A percentile compares a stretch with the other conserved stretches of the same genome.
Evolutionary conservation across 2,329 filamentous ascomycete species (phyloP).

Genomic region (Colletotrichum siamense): DNA sequence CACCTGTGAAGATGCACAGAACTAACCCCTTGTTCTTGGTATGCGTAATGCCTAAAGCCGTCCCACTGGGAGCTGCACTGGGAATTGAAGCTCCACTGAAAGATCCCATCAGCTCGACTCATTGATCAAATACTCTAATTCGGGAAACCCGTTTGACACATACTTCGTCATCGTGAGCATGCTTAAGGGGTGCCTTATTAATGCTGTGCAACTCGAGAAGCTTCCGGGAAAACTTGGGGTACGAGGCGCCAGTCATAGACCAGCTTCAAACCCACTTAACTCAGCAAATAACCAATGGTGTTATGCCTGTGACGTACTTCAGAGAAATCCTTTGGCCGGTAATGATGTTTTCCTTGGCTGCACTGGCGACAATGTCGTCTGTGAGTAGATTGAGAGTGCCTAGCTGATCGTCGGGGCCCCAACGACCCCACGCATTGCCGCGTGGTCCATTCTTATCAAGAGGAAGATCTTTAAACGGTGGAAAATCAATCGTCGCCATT

Average conservation of each 20-base stretch:
- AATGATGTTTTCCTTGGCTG: slow-evolving; percentile 7
- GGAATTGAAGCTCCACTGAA: slow-evolving; percentile 29
- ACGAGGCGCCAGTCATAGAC: slow-evolving; percentile 24
- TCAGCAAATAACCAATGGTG: not conserved
- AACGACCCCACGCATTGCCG: slow-evolving; percentile 62
- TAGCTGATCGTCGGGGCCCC: slow-evolving; percentile 53
- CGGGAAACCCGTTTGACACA: not conserved
- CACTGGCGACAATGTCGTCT: not conserved
- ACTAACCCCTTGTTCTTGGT: slow-evolving; percentile 25
- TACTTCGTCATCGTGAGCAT: slow-evolving; percentile 30
- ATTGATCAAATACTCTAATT: not conserved
- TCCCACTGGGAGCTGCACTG: slow-evolving; percentile 30
- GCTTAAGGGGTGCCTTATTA: slow-evolving; percentile 29
- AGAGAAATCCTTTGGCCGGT: slow-evolving; percentile 16
- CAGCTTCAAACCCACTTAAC: not conserved
- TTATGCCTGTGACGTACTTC: slow-evolving; percentile 2
- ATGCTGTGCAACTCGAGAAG: slow-evolving; percentile 19
- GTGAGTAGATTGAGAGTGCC: slow-evolving; percentile 62
- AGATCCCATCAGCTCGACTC: not conserved
- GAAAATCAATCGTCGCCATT: not conserved
- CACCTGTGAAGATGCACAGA: not conserved
- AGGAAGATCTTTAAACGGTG: slow-evolving; percentile 40
- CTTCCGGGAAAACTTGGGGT: slow-evolving; percentile 27
- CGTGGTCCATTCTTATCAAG: slow-evolving; percentile 52
- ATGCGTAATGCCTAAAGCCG: slow-evolving; percentile 28